Conservation (phyloP, 192 early-diverging fungal species). For the Tieghemiomyces parasiticus region DNA sequence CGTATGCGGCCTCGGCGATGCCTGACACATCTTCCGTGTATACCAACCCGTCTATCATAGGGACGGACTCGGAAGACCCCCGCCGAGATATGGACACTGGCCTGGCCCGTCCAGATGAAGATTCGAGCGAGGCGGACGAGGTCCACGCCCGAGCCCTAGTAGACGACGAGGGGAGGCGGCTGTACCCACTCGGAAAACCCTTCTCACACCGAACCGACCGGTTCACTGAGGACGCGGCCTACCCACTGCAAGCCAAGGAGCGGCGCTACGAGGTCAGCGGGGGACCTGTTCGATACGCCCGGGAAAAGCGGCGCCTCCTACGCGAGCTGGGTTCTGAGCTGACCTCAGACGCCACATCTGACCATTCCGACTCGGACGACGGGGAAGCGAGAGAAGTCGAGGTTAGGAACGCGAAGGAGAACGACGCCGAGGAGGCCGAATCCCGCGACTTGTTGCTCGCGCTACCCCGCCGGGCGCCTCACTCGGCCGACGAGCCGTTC, state of each 20-base stretch:
- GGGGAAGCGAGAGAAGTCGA: not conserved
- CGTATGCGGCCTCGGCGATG: not conserved
- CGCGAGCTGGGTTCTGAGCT: not conserved
- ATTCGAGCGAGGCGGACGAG: not conserved
- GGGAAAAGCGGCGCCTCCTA: not conserved
- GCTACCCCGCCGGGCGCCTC: not conserved
- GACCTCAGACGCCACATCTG: not conserved
- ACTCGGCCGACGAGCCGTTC: not conserved
- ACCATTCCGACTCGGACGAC: not conserved
- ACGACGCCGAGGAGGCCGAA: not conserved
- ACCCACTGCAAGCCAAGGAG: not conserved
- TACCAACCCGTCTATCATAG: not conserved
- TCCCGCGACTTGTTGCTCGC: not conserved
- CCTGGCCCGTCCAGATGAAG: not conserved
- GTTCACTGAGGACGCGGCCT: not conserved
- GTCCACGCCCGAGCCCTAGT: too few relatives aligned
- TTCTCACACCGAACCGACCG: not conserved
- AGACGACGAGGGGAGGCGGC: not conserved
- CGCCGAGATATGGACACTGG: not conserved
- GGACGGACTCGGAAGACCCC: not conserved
- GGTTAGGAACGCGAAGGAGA: not conserved
- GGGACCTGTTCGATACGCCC: not conserved
- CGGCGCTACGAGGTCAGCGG: not conserved
- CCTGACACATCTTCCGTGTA: not conserved
- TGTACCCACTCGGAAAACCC: conserved; percentile 2